These are phyloP conservation scores for Xylariales sp. DNA, from an alignment of 2,329 filamentous ascomycete genomes.

Conservation along the genomic window DNA sequence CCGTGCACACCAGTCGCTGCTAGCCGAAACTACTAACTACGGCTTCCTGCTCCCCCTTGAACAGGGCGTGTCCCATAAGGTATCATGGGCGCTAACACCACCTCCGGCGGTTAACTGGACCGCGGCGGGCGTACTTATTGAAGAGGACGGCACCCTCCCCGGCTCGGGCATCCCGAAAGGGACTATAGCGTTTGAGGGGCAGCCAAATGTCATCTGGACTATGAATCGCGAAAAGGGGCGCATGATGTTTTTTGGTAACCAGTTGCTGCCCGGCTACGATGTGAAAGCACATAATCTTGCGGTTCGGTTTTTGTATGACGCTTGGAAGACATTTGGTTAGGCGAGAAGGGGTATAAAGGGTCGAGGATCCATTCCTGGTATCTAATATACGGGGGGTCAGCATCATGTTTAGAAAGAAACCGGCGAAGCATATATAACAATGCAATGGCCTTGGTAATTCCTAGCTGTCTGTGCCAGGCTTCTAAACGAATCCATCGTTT, in stretches of 20 bases:
- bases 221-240: conserved; percentile 4
- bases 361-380: background rate
- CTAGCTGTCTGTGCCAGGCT: background rate
- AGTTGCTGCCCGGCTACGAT: conserved; percentile 1
- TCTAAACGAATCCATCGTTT: background rate
- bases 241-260: conserved; percentile 5
- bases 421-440: background rate
- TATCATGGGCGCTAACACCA: conserved; percentile 2
- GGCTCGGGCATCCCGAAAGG: conserved; percentile 3
- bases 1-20: conserved; percentile 1
- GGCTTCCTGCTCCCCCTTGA: conserved; percentile 4
- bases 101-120: conserved; percentile 1
- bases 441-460: background rate
- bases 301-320: conserved; percentile 1
- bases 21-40: conserved; percentile 3
- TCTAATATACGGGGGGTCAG: background rate
- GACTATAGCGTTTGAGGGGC: conserved; percentile 1
- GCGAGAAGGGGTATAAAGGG: background rate
- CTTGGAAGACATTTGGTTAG: conserved; percentile 1
- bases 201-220: conserved; percentile 5
- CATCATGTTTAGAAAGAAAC: background rate
- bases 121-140: background rate
- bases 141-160: background rate
- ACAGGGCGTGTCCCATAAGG: conserved; percentile 1
- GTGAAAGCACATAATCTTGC: conserved; percentile 5